Evolutionary conservation across 2,329 filamentous ascomycete species (phyloP).

Genomic region (Immersiporthe knoxdaviesiana): DNA sequence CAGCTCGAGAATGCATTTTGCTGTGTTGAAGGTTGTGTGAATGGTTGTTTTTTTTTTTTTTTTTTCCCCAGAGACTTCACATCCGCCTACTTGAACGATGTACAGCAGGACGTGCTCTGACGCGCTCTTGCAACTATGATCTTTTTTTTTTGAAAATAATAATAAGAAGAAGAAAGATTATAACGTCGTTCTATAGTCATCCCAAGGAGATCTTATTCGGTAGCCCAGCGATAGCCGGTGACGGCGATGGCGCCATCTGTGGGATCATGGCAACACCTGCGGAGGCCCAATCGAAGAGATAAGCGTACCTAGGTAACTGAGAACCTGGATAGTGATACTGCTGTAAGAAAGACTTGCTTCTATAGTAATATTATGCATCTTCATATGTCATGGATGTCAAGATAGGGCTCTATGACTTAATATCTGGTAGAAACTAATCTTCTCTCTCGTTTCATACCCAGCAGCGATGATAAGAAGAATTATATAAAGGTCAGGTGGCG

Average conservation of each 20-base stretch:
- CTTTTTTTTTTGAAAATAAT: background rate
- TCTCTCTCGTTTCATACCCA: too few species aligned
- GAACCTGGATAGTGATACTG: too few species aligned
- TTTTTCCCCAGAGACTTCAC: background rate
- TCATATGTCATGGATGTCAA: background rate
- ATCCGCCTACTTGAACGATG: background rate
- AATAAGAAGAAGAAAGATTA: too few species aligned
- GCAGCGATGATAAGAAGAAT: too few species aligned
- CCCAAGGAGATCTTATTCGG: background rate
- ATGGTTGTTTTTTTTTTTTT: background rate
- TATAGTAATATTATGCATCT: background rate
- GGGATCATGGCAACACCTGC: background rate
- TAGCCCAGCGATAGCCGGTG: background rate
- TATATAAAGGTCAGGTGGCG: too few species aligned
- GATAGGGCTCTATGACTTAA: background rate
- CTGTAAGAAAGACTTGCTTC: too few species aligned
- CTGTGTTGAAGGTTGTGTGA: background rate
- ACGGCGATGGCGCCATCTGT: background rate
- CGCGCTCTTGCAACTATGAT: background rate
- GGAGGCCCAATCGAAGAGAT: background rate
- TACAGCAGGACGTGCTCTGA: background rate
- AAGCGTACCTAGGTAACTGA: too few species aligned
- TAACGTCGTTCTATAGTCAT: too few species aligned
- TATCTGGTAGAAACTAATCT: too few species aligned
- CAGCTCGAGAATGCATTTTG: background rate